phyloP scores from a whole-genome alignment of 2,329 filamentous ascomycete species.

The Cryphonectria japonica region DNA sequence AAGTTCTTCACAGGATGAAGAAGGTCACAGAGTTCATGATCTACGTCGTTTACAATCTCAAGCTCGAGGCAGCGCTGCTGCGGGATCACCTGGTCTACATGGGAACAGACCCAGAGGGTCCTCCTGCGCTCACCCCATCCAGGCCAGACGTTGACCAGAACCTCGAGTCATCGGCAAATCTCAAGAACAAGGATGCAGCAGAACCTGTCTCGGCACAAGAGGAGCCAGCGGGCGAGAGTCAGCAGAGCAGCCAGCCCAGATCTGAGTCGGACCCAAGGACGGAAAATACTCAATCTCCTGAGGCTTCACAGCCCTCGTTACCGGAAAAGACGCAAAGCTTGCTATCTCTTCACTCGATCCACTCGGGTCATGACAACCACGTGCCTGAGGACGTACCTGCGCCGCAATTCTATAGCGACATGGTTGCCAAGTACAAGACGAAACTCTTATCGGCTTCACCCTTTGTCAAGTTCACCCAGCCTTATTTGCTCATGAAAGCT shows the following conservation, averaged over 20 bases:
- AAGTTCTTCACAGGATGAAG: slow-evolving; percentile 78
- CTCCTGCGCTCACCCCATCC: slow-evolving; percentile 47
- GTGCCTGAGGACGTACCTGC: slow-evolving; percentile 79
- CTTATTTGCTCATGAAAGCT: slow-evolving; percentile 89
- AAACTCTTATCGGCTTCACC: slow-evolving; percentile 94
- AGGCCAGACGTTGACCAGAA: slow-evolving; percentile 28
- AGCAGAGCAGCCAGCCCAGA: slow-evolving; percentile 33
- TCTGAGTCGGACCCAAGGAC: slow-evolving; percentile 27
- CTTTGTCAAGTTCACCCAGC: slow-evolving; percentile 93
- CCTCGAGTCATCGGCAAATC: slow-evolving; percentile 19
- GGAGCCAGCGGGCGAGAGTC: slow-evolving; percentile 30
- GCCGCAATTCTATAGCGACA: slow-evolving; percentile 92
- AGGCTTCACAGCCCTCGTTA: slow-evolving; percentile 23
- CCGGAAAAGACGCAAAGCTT: slow-evolving; percentile 35
- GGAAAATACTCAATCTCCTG: slow-evolving; percentile 32
- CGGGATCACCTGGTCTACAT: slow-evolving; percentile 72
- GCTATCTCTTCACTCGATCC: slow-evolving; percentile 45
- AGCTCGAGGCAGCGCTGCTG: slow-evolving; percentile 92
- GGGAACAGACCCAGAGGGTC: slow-evolving; percentile 65
- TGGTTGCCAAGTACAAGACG: slow-evolving; percentile 90
- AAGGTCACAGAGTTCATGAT: slow-evolving; percentile 98
- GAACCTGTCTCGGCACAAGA: slow-evolving; percentile 10
- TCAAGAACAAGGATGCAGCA: slow-evolving; percentile 14
- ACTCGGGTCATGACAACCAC: slow-evolving; percentile 53
- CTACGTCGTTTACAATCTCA: slow-evolving; percentile 97